phyloP scores from a whole-genome alignment of 495 filamentous ascomycete genomes.

The Xylaria intraflava region DNA sequence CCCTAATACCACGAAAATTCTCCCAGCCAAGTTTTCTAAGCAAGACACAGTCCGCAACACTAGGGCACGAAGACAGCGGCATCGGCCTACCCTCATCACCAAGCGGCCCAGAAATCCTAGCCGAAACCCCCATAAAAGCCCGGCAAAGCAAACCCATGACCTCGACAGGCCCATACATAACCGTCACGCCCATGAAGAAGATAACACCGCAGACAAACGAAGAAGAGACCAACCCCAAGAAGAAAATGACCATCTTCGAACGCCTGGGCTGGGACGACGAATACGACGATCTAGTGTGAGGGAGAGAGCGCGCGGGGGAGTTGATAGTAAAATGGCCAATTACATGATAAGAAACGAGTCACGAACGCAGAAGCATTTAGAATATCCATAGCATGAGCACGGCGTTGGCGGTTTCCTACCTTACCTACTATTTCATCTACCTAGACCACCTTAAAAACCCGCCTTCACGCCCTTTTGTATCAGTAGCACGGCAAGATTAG shows the following conservation, averaged over 20 bases:
- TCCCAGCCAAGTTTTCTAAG: constrained; percentile 32
- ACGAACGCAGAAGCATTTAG: not conserved
- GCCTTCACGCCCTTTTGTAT: too few relatives aligned
- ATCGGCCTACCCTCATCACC: constrained; percentile 39
- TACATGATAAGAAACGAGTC: not conserved
- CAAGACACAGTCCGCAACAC: constrained; percentile 7
- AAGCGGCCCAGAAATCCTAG: constrained; percentile 20
- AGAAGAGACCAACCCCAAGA: constrained; percentile 10
- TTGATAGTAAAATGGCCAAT: not conserved
- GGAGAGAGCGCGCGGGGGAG: not conserved
- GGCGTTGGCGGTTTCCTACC: too few relatives aligned
- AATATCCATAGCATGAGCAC: too few relatives aligned
- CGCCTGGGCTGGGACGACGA: constrained; percentile 73
- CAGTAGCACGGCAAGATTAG: too few relatives aligned
- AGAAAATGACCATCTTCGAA: constrained; percentile 57
- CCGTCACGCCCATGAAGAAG: constrained; percentile 24
- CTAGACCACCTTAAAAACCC: too few relatives aligned
- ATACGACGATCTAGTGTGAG: constrained; percentile 36
- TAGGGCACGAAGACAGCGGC: constrained; percentile 17
- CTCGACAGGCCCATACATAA: constrained; percentile 11
- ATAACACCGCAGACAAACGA: constrained; percentile 38
- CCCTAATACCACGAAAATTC: constrained; percentile 44
- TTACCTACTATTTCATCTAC: too few relatives aligned
- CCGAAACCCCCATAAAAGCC: constrained; percentile 34
- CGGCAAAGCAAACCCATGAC: constrained; percentile 7